phyloP scores from a whole-genome alignment of 2,329 filamentous ascomycete genomes.

The Fusarium liriodendri region DNA sequence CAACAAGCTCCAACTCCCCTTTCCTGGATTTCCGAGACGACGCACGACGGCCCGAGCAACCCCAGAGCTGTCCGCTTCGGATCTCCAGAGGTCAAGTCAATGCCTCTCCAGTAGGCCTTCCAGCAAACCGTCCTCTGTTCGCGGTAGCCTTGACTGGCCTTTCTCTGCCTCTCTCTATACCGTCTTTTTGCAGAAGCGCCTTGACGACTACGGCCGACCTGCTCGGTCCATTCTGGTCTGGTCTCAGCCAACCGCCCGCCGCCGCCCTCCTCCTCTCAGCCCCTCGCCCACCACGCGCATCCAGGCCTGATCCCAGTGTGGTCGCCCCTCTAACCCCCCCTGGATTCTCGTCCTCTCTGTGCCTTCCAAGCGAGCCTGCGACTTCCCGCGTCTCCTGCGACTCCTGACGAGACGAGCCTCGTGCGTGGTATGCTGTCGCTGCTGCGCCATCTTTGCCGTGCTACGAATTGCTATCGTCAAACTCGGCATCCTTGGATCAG shows the following conservation, averaged over 20 bases:
- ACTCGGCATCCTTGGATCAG: constrained; percentile 41
- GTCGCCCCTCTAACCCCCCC: constrained; percentile 18
- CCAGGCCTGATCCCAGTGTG: constrained; percentile 32
- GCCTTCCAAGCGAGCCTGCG: constrained; percentile 31
- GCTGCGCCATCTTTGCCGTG: constrained; percentile 21
- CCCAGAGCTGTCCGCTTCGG: constrained; percentile 5
- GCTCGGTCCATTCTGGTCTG: constrained; percentile 20
- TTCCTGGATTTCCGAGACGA: background rate
- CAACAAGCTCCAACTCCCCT: background rate
- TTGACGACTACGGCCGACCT: constrained; percentile 10
- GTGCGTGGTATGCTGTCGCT: constrained; percentile 40
- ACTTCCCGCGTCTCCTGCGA: constrained; percentile 34
- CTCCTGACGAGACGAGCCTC: constrained; percentile 25
- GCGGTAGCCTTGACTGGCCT: constrained; percentile 22
- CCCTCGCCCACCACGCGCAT: constrained; percentile 38
- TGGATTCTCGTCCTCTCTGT: constrained; percentile 32
- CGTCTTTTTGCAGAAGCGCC: constrained; percentile 23
- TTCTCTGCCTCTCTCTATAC: constrained; percentile 18
- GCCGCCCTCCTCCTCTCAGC: constrained; percentile 22
- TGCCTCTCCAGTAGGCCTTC: background rate
- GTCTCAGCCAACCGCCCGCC: constrained; percentile 31
- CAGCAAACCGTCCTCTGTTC: background rate
- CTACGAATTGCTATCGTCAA: constrained; percentile 27
- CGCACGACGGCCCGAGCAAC: background rate
- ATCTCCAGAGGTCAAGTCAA: constrained; percentile 12